phyloP scores from a whole-genome alignment of 257 asterid species.

The Solanum gandarillasii region DNA sequence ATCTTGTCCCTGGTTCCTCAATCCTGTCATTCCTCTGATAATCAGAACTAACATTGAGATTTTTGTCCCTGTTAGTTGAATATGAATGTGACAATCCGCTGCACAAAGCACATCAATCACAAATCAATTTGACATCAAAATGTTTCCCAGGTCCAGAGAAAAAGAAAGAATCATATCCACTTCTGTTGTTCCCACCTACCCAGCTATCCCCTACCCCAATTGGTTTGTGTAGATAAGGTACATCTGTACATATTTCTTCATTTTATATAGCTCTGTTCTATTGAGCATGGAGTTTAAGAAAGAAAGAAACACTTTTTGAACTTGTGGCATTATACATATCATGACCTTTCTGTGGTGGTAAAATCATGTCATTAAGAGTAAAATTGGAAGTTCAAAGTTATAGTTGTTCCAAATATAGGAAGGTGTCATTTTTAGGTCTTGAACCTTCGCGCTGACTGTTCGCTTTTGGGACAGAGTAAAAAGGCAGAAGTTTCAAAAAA shows the following conservation, averaged over 20 bases:
- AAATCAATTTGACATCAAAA: not conserved
- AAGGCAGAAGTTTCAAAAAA: not conserved
- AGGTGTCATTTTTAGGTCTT: not conserved
- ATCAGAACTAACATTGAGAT: constrained; percentile 16
- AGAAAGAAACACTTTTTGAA: not conserved
- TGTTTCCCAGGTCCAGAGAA: not conserved
- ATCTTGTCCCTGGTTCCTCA: constrained; percentile 27
- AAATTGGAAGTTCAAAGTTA: not conserved
- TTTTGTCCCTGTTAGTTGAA: constrained; percentile 57
- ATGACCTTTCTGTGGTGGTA: not conserved
- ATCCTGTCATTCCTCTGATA: constrained; percentile 41
- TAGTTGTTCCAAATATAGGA: not conserved
- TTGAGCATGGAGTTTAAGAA: not conserved
- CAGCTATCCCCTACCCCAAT: not conserved
- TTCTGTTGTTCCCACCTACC: not conserved
- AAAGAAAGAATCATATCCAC: not conserved
- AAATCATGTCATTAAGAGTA: not conserved
- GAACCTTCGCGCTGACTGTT: not conserved
- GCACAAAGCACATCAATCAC: constrained; percentile 1
- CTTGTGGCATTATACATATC: not conserved
- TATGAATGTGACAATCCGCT: constrained; percentile 94
- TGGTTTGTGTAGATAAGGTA: not conserved
- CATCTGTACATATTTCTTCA: not conserved
- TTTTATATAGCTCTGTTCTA: not conserved
- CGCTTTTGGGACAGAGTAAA: not conserved